phyloP scores from a whole-genome alignment of 202 grass and related monocot genomes.

The Digitaria exilis region DNA sequence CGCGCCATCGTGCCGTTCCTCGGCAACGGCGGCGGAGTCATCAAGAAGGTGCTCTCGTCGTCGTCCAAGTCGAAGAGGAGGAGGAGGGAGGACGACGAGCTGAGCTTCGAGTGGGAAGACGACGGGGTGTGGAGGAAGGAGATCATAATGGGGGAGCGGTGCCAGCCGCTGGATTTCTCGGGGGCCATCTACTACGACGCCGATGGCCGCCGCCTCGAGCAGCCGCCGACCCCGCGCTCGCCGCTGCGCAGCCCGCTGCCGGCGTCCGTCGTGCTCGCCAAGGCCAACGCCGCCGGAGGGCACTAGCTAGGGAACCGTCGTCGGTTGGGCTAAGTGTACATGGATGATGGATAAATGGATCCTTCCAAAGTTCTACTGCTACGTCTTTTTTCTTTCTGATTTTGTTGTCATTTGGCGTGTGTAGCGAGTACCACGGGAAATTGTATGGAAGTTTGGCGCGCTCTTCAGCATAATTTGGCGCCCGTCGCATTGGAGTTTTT shows the following conservation, averaged over 20 bases:
- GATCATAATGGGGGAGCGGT: constrained; percentile 91
- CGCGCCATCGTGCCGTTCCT: constrained; percentile 56
- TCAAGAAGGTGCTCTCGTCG: constrained; percentile 43
- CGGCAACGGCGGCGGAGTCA: not conserved
- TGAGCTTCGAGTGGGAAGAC: constrained; percentile 27
- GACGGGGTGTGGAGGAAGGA: constrained; percentile 80
- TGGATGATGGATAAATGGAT: no score
- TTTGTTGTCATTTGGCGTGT: not conserved
- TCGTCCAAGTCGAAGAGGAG: constrained; percentile 14
- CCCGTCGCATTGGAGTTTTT: not conserved
- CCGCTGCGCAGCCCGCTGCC: constrained; percentile 78
- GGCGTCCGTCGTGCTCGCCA: constrained; percentile 36
- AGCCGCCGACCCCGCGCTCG: constrained; percentile 70
- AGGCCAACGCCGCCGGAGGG: constrained; percentile 35
- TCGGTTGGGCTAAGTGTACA: no score
- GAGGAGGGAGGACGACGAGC: not conserved
- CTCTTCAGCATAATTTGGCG: not conserved
- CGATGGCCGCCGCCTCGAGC: constrained; percentile 65
- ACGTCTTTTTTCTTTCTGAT: not conserved
- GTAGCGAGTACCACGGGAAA: constrained; percentile 18
- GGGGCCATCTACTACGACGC: constrained; percentile 88
- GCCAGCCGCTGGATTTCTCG: constrained; percentile 92
- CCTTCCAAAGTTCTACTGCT: not conserved
- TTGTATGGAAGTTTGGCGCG: constrained; percentile 23
- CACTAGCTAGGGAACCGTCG: no score